Evolutionary conservation across 2,329 filamentous ascomycete species (phyloP).

Genomic region (Beauveria asiatica): DNA sequence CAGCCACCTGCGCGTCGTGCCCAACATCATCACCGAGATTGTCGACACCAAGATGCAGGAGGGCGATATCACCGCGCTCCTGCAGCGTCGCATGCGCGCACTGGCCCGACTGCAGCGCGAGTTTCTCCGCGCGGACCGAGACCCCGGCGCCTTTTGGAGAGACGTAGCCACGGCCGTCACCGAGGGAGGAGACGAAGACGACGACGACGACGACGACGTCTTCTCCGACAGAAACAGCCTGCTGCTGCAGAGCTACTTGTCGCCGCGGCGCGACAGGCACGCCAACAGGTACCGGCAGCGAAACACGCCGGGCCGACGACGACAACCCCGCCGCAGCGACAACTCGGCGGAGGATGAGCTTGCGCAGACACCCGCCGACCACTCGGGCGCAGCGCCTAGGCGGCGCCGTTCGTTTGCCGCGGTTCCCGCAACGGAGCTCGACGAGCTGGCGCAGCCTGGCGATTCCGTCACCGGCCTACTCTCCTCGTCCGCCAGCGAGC

Average conservation of each 20-base stretch:
- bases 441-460: constrained; percentile 11
- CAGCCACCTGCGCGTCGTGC: constrained; percentile 24
- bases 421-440: neutral
- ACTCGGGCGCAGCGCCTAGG: neutral
- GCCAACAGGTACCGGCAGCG: neutral
- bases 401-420: neutral
- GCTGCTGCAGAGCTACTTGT: constrained; percentile 7
- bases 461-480: neutral
- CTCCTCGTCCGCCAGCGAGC: neutral
- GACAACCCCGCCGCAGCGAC: neutral
- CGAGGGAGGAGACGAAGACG: neutral
- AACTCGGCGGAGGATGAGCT: neutral
- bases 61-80: constrained; percentile 24
- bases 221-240: neutral
- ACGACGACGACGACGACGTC: neutral
- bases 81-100: constrained; percentile 27
- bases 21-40: constrained; percentile 31
- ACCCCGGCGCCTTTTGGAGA: constrained; percentile 23
- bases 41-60: constrained; percentile 24
- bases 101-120: constrained; percentile 29
- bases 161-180: constrained; percentile 12
- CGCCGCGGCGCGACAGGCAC: neutral
- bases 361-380: no score
- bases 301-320: neutral
- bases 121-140: constrained; percentile 22